phyloP scores from a whole-genome alignment of 257 asterid species.

The Thymus quinquecostatus region DNA sequence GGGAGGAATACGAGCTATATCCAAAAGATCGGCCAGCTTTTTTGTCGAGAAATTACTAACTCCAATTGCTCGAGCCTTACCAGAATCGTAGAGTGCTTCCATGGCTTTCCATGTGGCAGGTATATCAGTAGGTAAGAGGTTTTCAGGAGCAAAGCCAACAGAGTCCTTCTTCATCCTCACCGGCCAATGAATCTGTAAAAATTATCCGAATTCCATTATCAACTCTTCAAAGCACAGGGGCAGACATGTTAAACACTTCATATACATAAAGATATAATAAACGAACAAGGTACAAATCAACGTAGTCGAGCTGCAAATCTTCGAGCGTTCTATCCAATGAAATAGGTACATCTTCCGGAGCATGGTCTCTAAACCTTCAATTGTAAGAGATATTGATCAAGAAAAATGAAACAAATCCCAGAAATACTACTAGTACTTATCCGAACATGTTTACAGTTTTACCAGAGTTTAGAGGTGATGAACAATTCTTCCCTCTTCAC shows the following conservation, averaged over 20 bases:
- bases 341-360: slow-evolving; percentile 77
- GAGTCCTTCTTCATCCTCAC: slow-evolving; percentile 60
- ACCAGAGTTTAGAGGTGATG: slow-evolving; percentile 87
- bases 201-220: not conserved
- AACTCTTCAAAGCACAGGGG: not conserved
- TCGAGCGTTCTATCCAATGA: slow-evolving; percentile 60
- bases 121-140: slow-evolving; percentile 59
- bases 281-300: slow-evolving; percentile 80
- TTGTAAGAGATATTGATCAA: slow-evolving; percentile 22
- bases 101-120: slow-evolving; percentile 80
- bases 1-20: slow-evolving; percentile 70
- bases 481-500: slow-evolving; percentile 82
- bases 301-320: slow-evolving; percentile 75
- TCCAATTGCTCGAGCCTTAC: slow-evolving; percentile 79
- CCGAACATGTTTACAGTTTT: slow-evolving; percentile 1
- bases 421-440: too few species aligned
- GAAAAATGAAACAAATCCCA: not conserved
- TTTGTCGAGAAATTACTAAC: slow-evolving; percentile 80
- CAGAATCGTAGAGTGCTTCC: slow-evolving; percentile 73
- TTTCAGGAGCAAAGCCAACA: slow-evolving; percentile 51
- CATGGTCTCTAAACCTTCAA: slow-evolving; percentile 62
- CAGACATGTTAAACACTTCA: too few species aligned
- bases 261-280: not conserved
- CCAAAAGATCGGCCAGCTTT: slow-evolving; percentile 67
- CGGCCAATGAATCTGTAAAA: slow-evolving; percentile 79